These are phyloP conservation scores for Salix suchowensis DNA, from an alignment of 345 rosid species.

Conservation along the genomic window DNA sequence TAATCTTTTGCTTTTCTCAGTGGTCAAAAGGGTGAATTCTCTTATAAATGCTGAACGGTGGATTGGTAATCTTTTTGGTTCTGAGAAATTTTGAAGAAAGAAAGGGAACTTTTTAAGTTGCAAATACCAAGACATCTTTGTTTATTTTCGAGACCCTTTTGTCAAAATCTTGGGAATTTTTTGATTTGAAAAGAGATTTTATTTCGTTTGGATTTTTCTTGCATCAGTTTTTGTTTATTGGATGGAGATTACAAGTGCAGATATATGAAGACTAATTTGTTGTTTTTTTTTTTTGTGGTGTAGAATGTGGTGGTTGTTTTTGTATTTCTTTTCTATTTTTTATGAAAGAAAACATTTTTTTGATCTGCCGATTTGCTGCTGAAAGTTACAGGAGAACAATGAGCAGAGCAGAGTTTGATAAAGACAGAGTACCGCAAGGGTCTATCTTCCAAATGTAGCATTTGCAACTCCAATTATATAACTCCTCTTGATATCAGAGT, in stretches of 20 bases:
- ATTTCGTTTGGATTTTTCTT: not conserved
- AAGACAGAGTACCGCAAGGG: conserved; percentile 25
- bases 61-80: not conserved
- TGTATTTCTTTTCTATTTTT: too few species aligned
- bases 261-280: too few species aligned
- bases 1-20: not conserved
- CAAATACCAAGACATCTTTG: not conserved
- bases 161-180: not conserved
- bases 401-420: conserved; percentile 21
- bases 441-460: conserved; percentile 35
- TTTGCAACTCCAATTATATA: conserved; percentile 28
- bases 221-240: not conserved
- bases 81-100: not conserved
- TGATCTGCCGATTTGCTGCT: conserved; percentile 21
- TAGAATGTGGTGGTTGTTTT: too few species aligned
- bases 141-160: not conserved
- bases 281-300: too few species aligned
- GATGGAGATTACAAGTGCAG: too few species aligned
- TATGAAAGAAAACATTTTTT: too few species aligned
- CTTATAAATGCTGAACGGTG: not conserved
- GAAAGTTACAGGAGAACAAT: conserved; percentile 47
- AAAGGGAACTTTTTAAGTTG: not conserved
- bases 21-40: not conserved
- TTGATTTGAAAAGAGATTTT: not conserved
- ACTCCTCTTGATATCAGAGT: conserved; percentile 12